A percentile compares a stretch with the other conserved stretches of the same genome.
These are phyloP conservation scores for Nephelium lappaceum DNA, from an alignment of 345 rosid species.

Conservation along the genomic window DNA sequence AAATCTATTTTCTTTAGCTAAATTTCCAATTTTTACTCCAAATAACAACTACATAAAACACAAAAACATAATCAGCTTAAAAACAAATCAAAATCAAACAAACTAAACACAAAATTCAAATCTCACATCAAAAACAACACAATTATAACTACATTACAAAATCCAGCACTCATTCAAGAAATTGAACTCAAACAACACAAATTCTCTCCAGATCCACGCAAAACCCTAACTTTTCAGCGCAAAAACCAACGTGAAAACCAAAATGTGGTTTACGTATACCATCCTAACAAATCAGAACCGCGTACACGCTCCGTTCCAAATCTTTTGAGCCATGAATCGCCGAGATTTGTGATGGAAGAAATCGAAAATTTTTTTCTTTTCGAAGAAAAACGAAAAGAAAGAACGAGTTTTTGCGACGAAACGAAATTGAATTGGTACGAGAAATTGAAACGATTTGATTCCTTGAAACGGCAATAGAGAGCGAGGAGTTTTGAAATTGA, in stretches of 20 bases:
- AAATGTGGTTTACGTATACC: constrained; percentile 14
- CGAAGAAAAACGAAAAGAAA: background rate
- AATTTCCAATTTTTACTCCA: background rate
- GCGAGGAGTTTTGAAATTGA: background rate
- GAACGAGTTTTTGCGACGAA: background rate
- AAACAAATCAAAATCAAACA: constrained; percentile 26
- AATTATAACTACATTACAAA: constrained; percentile 3
- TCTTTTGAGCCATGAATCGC: background rate
- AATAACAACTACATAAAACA: constrained; percentile 9
- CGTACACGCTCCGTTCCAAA: constrained; percentile 13
- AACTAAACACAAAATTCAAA: background rate
- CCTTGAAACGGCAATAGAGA: background rate
- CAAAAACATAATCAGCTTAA: constrained; percentile 18
- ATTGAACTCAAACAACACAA: constrained; percentile 12
- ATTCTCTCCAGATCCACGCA: constrained; percentile 32
- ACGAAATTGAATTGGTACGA: background rate
- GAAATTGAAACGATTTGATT: background rate
- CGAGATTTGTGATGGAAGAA: background rate
- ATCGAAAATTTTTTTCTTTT: background rate
- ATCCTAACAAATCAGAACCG: constrained; percentile 30
- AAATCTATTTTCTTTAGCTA: background rate
- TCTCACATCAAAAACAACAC: background rate
- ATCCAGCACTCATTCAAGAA: background rate
- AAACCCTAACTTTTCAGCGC: constrained; percentile 10
- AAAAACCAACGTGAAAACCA: constrained; percentile 8